These are phyloP conservation scores for Leucaena leucocephala DNA, from an alignment of 306 rosid species.

Conservation along the genomic window DNA sequence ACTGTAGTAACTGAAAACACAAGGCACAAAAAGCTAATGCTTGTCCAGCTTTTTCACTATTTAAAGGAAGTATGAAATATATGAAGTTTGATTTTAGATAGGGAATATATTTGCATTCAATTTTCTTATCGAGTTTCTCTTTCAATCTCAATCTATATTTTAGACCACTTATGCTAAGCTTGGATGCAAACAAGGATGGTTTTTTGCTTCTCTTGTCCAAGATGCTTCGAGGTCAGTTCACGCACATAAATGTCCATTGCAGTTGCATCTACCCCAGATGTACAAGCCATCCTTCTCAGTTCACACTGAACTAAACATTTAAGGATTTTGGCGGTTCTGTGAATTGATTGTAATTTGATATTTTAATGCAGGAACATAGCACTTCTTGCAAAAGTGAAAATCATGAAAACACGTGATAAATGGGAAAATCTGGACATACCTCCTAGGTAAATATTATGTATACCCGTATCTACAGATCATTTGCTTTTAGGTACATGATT, in stretches of 20 bases:
- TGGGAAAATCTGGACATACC: constrained; percentile 84
- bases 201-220: constrained; percentile 66
- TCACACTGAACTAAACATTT: background rate
- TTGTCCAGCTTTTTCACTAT: constrained; percentile 1
- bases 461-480: background rate
- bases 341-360: constrained; percentile 29
- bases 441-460: constrained; percentile 53
- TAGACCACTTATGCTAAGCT: constrained; percentile 90
- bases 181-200: constrained; percentile 90
- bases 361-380: constrained; percentile 67
- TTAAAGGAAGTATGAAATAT: constrained; percentile 16
- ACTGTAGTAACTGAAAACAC: constrained; percentile 20
- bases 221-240: constrained; percentile 65
- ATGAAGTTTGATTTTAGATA: constrained; percentile 9
- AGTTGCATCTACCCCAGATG: background rate
- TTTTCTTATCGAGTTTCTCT: constrained; percentile 22
- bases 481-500: background rate
- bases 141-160: constrained; percentile 13
- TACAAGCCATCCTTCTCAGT: constrained; percentile 16
- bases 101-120: constrained; percentile 23
- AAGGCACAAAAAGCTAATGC: constrained; percentile 4
- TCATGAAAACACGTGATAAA: constrained; percentile 60
- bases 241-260: constrained; percentile 15
- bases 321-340: constrained; percentile 1
- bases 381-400: constrained; percentile 74